These are phyloP conservation scores for Ambrosia artemisiifolia DNA, from an alignment of 129 eudicot genomes.

Conservation along the genomic window DNA sequence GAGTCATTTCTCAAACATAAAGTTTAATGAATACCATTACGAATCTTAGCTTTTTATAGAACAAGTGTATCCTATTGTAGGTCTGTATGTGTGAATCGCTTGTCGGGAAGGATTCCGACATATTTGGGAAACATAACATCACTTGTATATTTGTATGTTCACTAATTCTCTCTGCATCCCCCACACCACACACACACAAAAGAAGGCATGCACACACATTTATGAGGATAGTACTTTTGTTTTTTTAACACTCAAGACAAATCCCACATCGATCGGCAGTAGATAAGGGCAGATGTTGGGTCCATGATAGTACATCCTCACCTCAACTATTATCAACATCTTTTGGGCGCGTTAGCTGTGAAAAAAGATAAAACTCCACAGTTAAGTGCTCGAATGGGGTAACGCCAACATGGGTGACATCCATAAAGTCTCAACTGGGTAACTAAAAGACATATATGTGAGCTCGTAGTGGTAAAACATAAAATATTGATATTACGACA, in stretches of 20 bases:
- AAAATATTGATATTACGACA: neutral
- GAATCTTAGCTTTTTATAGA: neutral
- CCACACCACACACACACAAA: neutral
- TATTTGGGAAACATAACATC: slow-evolving; percentile 59
- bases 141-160: slow-evolving; percentile 48
- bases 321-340: too few species aligned
- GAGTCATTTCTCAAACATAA: slow-evolving; percentile 23
- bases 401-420: too few species aligned
- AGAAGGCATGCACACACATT: too few species aligned
- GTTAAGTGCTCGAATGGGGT: too few species aligned
- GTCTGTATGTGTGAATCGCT: slow-evolving; percentile 46
- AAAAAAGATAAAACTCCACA: too few species aligned
- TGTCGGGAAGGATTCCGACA: slow-evolving; percentile 64
- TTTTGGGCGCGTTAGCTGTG: too few species aligned
- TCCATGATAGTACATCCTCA: too few species aligned
- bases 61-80: slow-evolving; percentile 19
- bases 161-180: slow-evolving; percentile 18
- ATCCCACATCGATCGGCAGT: too few species aligned
- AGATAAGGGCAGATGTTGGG: too few species aligned
- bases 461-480: too few species aligned
- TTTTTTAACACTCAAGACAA: neutral
- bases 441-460: too few species aligned
- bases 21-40: neutral
- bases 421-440: too few species aligned
- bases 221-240: neutral